These are phyloP conservation scores for Blastosporella zonata DNA, from an alignment of 1,284 basidiomycete species.

Conservation along the genomic window DNA sequence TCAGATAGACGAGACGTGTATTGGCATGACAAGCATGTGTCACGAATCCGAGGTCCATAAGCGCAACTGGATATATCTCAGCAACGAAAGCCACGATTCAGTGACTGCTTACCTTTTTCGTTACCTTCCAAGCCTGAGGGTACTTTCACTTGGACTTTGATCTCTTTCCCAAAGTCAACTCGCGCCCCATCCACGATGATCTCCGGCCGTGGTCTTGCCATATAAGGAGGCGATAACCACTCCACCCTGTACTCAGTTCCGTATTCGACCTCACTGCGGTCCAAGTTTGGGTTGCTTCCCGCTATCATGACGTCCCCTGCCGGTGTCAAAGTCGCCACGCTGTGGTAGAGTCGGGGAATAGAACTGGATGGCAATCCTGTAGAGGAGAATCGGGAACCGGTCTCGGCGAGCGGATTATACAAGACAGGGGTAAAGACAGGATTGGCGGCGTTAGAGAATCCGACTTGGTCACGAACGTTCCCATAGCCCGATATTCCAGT, in stretches of 20 bases:
- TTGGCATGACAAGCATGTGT: conserved; percentile 81
- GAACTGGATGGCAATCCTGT: conserved; percentile 62
- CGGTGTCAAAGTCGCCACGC: conserved; percentile 71
- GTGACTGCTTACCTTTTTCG: conserved; percentile 26
- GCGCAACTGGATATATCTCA: conserved; percentile 44
- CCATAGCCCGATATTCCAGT: conserved; percentile 83
- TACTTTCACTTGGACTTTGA: conserved; percentile 23
- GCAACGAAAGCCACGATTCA: neutral
- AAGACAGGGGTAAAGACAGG: conserved; percentile 73
- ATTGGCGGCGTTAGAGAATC: conserved; percentile 76
- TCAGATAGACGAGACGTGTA: conserved; percentile 70
- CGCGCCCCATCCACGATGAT: conserved; percentile 38
- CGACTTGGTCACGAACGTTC: conserved; percentile 70
- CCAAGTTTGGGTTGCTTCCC: conserved; percentile 82
- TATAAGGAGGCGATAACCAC: conserved; percentile 72
- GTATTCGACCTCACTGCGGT: conserved; percentile 65
- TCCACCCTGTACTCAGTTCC: conserved; percentile 82
- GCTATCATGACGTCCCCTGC: conserved; percentile 72
- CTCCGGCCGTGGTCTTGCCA: conserved; percentile 53
- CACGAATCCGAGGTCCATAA: conserved; percentile 78
- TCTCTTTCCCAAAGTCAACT: conserved; percentile 38
- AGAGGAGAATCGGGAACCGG: conserved; percentile 61
- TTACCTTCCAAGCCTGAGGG: conserved; percentile 22
- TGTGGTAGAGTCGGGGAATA: conserved; percentile 84
- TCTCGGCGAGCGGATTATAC: conserved; percentile 64